Base-by-base conservation (phyloP, 495 filamentous ascomycete genomes). In the Chaetomium fimeti region DNA sequence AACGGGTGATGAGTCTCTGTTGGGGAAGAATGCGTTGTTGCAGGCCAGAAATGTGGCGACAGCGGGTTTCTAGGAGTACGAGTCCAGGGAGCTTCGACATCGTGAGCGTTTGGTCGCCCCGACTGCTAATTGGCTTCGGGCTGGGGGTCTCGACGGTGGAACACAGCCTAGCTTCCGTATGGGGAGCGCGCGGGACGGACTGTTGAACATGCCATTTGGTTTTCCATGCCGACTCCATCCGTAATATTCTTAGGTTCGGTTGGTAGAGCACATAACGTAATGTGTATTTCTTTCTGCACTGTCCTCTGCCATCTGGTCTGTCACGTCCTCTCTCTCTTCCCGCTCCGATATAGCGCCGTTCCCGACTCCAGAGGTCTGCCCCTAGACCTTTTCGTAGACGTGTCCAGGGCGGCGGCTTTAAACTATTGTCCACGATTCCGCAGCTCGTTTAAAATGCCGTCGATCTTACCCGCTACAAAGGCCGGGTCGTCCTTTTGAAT, bases 401-500 rank as follows among this genome's bases (percentile, higher is more conserved):
- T 11, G 8, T 9, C 29, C 29, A 32, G 7, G 29, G 29, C 29
- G 29, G 7, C 29, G 29, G 32, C 3, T 36, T 36, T 36, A 8
- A 9, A 22, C 28, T 42, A 22, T 11, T 52, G 25, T 25, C 2
- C 38, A 22, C 22, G 45, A 6, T 3, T 29, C 22, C 29, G 22
- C 20, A 69, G 27, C 8, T 36, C 18, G 22, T 68, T 32, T 32
- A 85, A 57, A 47, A 87, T 55, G 5, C 67, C 69, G 55, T 68
- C 66, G n/a, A 82, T 69, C 66, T 86, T 78, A 40, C 67, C 69
- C 0, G 78, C 79, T 18, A 88, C 86, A 67, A 87, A 79, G n/a
- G 52, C 69, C 22, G 86, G 86, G 61, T 84, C 79, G 66, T 88
- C 85, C 66, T 71, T 82, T 67, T 88, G 86, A 38, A 89, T 79